These are phyloP conservation scores for Hemileccinum impolitum DNA, from an alignment of 768 basidiomycete species.

Conservation along the genomic window DNA sequence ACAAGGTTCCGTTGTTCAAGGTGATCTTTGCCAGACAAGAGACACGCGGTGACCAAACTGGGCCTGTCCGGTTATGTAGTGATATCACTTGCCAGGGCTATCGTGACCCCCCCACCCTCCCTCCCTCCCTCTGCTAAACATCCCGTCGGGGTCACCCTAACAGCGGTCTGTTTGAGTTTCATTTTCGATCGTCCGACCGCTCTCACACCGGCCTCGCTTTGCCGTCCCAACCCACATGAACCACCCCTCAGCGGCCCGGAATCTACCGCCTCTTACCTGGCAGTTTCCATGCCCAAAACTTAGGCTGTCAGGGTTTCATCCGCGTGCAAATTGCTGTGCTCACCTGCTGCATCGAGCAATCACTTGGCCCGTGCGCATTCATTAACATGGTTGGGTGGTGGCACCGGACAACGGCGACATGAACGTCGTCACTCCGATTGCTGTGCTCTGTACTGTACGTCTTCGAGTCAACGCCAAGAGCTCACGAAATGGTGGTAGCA, in stretches of 20 bases:
- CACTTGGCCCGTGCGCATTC: too few species aligned
- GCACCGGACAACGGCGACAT: not conserved
- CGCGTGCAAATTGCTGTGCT: conserved; percentile 5
- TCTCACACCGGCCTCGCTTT: conserved; percentile 30
- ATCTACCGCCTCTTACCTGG: not conserved
- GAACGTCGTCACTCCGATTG: conserved; percentile 8
- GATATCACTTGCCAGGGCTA: not conserved
- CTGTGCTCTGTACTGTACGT: conserved; percentile 13
- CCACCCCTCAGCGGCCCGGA: not conserved
- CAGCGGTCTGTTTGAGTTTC: conserved; percentile 29
- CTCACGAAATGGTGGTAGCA: conserved; percentile 4
- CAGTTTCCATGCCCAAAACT: not conserved
- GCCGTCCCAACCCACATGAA: conserved; percentile 16
- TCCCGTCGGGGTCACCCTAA: conserved; percentile 22
- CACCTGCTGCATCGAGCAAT: not conserved
- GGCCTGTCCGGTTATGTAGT: conserved; percentile 7
- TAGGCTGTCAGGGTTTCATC: not conserved
- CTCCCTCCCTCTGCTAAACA: too few species aligned
- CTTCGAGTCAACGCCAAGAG: conserved; percentile 4
- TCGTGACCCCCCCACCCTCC: not conserved
- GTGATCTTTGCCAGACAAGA: conserved; percentile 23
- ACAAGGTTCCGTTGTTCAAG: conserved; percentile 21
- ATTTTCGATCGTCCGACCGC: conserved; percentile 20
- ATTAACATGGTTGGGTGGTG: not conserved
- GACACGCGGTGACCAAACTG: conserved; percentile 23